Conservation (phyloP, 148 eudicot species). For the Persicaria tinctoria region DNA sequence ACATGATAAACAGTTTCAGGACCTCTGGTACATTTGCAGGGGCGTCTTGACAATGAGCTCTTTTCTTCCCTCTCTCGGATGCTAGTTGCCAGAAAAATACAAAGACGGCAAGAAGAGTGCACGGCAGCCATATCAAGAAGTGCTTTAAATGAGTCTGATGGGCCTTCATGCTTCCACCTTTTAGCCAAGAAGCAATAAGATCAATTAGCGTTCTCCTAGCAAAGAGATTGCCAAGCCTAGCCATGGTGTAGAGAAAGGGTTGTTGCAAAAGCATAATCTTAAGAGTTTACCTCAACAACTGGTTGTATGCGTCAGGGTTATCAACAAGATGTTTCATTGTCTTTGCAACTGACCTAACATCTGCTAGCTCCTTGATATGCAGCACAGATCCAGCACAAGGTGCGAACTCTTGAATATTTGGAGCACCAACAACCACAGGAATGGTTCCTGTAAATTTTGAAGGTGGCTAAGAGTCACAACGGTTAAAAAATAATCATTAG, state of each 20-base stretch:
- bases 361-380: constrained; percentile 71
- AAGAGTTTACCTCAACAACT: constrained; percentile 48
- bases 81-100: constrained; percentile 73
- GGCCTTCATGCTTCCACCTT: constrained; percentile 92
- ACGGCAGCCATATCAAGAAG: constrained; percentile 98
- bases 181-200: constrained; percentile 4
- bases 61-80: constrained; percentile 64
- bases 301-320: constrained; percentile 68
- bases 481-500: background rate
- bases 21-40: constrained; percentile 80
- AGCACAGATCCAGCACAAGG: constrained; percentile 63
- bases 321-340: constrained; percentile 72
- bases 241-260: background rate
- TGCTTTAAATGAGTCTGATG: constrained; percentile 87
- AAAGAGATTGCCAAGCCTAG: constrained; percentile 13
- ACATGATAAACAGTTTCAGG: constrained; percentile 63
- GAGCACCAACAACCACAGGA: constrained; percentile 94
- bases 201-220: background rate
- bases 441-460: constrained; percentile 46
- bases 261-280: background rate
- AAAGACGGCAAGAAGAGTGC: constrained; percentile 93
- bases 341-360: constrained; percentile 60
- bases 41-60: constrained; percentile 41
- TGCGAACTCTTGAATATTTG: constrained; percentile 88
- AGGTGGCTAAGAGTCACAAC: background rate